These are phyloP conservation scores for Fusarium abutilonis DNA, from an alignment of 2,329 filamentous ascomycete species.

Conservation along the genomic window DNA sequence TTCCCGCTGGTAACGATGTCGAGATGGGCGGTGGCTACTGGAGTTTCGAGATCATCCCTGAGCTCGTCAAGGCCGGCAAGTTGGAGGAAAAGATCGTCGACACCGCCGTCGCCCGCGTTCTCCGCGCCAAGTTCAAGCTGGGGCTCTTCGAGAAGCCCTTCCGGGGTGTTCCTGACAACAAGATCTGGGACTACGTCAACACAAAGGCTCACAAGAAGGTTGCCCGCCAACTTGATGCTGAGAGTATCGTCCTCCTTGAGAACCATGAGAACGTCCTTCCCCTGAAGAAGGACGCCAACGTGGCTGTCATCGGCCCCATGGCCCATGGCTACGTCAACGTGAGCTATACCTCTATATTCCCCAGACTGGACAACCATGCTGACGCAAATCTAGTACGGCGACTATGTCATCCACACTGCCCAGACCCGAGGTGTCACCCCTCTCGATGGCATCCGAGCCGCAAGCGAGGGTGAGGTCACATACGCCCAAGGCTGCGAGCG, in stretches of 20 bases:
- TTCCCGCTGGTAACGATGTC: constrained; percentile 75
- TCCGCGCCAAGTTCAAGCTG: constrained; percentile 74
- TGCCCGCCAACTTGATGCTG: constrained; percentile 70
- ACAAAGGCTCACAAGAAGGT: constrained; percentile 66
- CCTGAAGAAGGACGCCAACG: constrained; percentile 69
- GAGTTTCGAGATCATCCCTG: constrained; percentile 73
- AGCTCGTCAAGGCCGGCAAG: constrained; percentile 69
- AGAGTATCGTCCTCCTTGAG: constrained; percentile 70
- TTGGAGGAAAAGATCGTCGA: constrained; percentile 69
- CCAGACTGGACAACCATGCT: constrained; percentile 7
- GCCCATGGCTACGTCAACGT: constrained; percentile 76
- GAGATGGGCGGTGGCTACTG: constrained; percentile 82
- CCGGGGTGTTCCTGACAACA: constrained; percentile 63
- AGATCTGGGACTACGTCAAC: constrained; percentile 69
- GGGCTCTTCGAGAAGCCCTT: constrained; percentile 79
- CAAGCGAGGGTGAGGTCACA: constrained; percentile 68
- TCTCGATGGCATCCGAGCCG: constrained; percentile 72
- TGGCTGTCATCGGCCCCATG: constrained; percentile 81
- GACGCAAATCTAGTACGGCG: constrained; percentile 64
- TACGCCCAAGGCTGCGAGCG: constrained; percentile 77
- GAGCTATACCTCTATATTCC: constrained; percentile 41
- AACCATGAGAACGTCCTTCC: constrained; percentile 65
- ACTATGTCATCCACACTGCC: constrained; percentile 75
- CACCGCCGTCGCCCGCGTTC: constrained; percentile 70
- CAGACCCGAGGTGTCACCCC: constrained; percentile 74